Evolutionary conservation across 2,329 filamentous ascomycete species (phyloP), one percentile per base, ranked within the genome.

Genomic region (Penicillium sp.): DNA sequence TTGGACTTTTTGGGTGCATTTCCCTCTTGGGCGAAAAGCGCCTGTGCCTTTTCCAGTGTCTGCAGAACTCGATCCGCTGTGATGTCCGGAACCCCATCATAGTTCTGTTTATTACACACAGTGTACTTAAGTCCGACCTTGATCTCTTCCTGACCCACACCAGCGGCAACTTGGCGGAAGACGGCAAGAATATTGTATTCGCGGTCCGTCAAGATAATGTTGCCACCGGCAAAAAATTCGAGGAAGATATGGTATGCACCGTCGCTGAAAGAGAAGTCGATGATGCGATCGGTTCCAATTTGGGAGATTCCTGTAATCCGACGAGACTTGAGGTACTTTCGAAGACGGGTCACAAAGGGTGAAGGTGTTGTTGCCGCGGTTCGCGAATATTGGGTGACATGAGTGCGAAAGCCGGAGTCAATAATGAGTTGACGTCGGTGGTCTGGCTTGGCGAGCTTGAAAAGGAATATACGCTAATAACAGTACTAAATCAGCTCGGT

Each of bases 141-240:
- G 50, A 95, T 85, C 40, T 89, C 86, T 67, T 96, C 92, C 67
- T 96, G 88, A n/a, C 89, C 88, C 49, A 89, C 87, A 3, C 88
- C 89, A 64, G 91, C 89, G 5, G 85, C 79, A 1, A 97, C 93
- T 60, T 88, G 87, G 52, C 94, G 85, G 62, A 94, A 79, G 21
- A 99, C 76, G 0, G 89, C 86, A 35, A 97, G 72, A 52, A 97
- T 92, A 59, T 88, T 94, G 50, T 92, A 78, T 25, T 95, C 87
- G 48, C 81, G 82, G 69, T 97, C 91, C 3, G 94, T 96, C 50
- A 99, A 80, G 58, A 99, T 90, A 57, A 99, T 87, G 70, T 99
- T 99, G 44, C 94, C 94, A 50, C 90, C 89, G 1, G 94, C 93
- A 70, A 96, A 99, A 77, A 99, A 99, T 75, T 99, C 94, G 29